phyloP scores from a whole-genome alignment of 768 basidiomycete genomes.

The Sporobolomyces phaffii region DNA sequence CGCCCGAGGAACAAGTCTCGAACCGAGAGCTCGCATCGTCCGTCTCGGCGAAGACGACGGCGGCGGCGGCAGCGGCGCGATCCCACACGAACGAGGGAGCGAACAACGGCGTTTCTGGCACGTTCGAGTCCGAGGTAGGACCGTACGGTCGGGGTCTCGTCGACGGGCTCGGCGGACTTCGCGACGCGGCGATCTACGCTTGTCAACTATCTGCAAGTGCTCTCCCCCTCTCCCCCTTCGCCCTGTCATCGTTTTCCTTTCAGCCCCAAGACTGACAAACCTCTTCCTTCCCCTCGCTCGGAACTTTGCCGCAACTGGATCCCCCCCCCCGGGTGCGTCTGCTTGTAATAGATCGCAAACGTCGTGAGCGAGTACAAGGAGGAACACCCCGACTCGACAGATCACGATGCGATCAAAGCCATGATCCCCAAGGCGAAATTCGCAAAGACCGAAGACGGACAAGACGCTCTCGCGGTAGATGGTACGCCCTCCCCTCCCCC shows the following conservation, averaged over 20 bases:
- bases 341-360: constrained; percentile 26
- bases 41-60: no score
- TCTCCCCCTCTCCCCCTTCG: not conserved
- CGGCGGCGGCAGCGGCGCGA: not conserved
- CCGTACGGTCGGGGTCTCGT: constrained; percentile 39
- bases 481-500: constrained; percentile 2
- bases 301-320: no score
- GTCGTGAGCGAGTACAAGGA: constrained; percentile 35
- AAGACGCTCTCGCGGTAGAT: constrained; percentile 38
- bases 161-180: constrained; percentile 39
- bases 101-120: constrained; percentile 15
- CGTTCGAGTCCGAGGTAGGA: constrained; percentile 18
- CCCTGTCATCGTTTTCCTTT: no score
- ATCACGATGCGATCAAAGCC: constrained; percentile 27
- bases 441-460: constrained; percentile 14
- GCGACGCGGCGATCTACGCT: constrained; percentile 39
- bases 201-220: constrained; percentile 36
- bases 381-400: constrained; percentile 35
- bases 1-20: no score
- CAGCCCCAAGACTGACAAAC: no score
- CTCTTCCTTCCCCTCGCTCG: not conserved
- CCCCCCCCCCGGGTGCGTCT: no score
- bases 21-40: no score
- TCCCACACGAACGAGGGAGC: not conserved
- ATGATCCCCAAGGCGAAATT: constrained; percentile 38